Conservation (phyloP, 2,329 filamentous ascomycete genomes). For the Clonostachys sp. region DNA sequence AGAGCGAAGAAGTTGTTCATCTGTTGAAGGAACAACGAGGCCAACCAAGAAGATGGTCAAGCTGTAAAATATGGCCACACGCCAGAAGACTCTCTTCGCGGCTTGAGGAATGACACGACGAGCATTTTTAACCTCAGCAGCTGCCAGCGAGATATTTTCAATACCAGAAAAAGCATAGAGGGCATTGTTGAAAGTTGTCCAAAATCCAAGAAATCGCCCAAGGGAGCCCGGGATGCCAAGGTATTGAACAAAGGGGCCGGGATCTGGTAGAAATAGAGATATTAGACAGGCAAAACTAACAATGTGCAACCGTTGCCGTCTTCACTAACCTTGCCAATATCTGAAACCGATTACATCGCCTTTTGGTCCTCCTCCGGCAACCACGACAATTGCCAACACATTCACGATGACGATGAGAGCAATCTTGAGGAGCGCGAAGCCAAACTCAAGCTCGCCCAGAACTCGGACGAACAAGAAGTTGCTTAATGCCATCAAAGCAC, state of each 20-base stretch:
- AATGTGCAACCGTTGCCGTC: slow-evolving; percentile 7
- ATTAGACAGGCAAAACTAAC: slow-evolving; percentile 10
- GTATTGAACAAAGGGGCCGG: slow-evolving; percentile 9
- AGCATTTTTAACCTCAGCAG: slow-evolving; percentile 30
- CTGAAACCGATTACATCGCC: slow-evolving; percentile 5
- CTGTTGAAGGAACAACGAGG: slow-evolving; percentile 48
- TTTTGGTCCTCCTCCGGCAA: background rate
- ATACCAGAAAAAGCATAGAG: slow-evolving; percentile 27
- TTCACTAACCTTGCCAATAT: slow-evolving; percentile 6
- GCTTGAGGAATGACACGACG: slow-evolving; percentile 28
- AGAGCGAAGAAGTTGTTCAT: slow-evolving; percentile 46
- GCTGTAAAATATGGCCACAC: slow-evolving; percentile 33
- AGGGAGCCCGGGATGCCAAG: slow-evolving; percentile 25
- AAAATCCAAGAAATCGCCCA: slow-evolving; percentile 4
- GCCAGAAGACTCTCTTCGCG: slow-evolving; percentile 12
- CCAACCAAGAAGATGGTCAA: slow-evolving; percentile 45
- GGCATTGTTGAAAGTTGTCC: slow-evolving; percentile 20
- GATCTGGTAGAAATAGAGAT: slow-evolving; percentile 7
- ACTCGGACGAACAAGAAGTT: slow-evolving; percentile 35
- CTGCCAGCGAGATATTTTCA: slow-evolving; percentile 11
- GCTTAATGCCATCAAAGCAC: slow-evolving; percentile 35
- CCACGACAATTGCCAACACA: no score
- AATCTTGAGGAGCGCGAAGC: slow-evolving; percentile 56
- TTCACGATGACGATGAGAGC: slow-evolving; percentile 21
- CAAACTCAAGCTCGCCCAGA: slow-evolving; percentile 59